Percentiles rank a stretch among this genome's conserved stretches.
These are phyloP conservation scores for Cyclostephanos invisitatus DNA, from an alignment of 108 stramenopile genomes.

Conservation along the genomic window DNA sequence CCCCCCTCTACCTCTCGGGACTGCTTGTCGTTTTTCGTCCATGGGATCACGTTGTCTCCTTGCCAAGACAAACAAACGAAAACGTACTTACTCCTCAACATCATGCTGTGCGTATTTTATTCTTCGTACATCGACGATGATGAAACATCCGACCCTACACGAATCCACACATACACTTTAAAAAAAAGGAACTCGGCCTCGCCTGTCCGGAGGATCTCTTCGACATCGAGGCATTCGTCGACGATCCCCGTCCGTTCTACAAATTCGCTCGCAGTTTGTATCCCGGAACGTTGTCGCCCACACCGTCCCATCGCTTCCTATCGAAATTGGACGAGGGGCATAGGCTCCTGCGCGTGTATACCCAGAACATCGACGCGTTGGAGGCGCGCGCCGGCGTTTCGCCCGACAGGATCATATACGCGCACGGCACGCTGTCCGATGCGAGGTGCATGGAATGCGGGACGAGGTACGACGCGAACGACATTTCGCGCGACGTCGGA, in stretches of 20 bases:
- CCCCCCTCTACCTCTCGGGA: too few species aligned
- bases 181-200: conserved; percentile 48
- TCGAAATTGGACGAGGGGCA: conserved; percentile 62
- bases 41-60: too few species aligned
- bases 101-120: too few species aligned
- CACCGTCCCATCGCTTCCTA: conserved; percentile 74
- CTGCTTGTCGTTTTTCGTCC: too few species aligned
- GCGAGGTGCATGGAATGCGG: conserved; percentile 69
- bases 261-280: conserved; percentile 42
- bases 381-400: conserved; percentile 70
- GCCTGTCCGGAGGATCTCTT: conserved; percentile 76
- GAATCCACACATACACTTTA: too few species aligned
- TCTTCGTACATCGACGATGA: too few species aligned
- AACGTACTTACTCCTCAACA: too few species aligned
- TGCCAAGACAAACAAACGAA: too few species aligned
- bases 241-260: conserved; percentile 79
- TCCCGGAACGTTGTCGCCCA: conserved; percentile 54
- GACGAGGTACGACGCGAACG: conserved; percentile 48
- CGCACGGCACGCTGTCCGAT: conserved; percentile 72
- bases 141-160: too few species aligned
- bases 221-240: conserved; percentile 70
- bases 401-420: conserved; percentile 71
- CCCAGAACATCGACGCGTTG: conserved; percentile 85
- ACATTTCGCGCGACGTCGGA: conserved; percentile 58
- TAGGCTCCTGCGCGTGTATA: conserved; percentile 73